Base-by-base conservation (phyloP, 2,329 filamentous ascomycete genomes). In the Botryotinia convoluta region DNA sequence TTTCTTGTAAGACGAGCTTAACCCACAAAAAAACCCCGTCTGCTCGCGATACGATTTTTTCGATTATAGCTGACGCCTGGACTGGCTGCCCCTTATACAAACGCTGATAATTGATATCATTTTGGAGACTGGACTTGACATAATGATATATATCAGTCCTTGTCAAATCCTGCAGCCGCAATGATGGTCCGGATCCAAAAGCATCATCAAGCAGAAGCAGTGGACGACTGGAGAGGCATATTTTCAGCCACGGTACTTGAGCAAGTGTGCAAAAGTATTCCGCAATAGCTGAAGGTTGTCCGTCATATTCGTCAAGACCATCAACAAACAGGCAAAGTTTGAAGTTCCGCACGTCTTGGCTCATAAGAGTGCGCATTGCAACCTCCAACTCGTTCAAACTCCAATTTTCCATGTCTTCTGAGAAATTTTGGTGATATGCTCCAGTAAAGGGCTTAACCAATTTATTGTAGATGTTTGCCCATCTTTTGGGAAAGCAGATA, bases 11-110 rank as follows among this genome's bases (percentile, higher is more conserved):
- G 22, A 74, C 73, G 4, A 75, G 65, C 22, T 22, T 70, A 14
- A 74, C 67, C 74, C 74, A 75, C n/a, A 76, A 42, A 35, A 73
- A 74, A 9, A 74, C 74, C 1, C 73, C 73, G n/a, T 59, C 57
- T 69, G 74, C 73, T 60, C 62, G 73, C 1, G 42, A 48, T 22
- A 72, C 42, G 12, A 75, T 72, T 14, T 59, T 69, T 26, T 1
- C 8, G 20, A 72, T 54, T 6, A 73, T n/a, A n/a, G n/a, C n/a
- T n/a, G n/a, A n/a, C n/a, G n/a, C n/a, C n/a, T n/a, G n/a, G n/a
- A n/a, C n/a, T n/a, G n/a, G n/a, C n/a, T n/a, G n/a, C n/a, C n/a
- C n/a, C n/a, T n/a, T n/a, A n/a, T n/a, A n/a, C n/a, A n/a, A n/a
- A n/a, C n/a, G n/a, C n/a, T 62, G n/a, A 18, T 73, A 60, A 4